Conservation (phyloP, 768 basidiomycete genomes). For the Lentinula aciculospora region DNA sequence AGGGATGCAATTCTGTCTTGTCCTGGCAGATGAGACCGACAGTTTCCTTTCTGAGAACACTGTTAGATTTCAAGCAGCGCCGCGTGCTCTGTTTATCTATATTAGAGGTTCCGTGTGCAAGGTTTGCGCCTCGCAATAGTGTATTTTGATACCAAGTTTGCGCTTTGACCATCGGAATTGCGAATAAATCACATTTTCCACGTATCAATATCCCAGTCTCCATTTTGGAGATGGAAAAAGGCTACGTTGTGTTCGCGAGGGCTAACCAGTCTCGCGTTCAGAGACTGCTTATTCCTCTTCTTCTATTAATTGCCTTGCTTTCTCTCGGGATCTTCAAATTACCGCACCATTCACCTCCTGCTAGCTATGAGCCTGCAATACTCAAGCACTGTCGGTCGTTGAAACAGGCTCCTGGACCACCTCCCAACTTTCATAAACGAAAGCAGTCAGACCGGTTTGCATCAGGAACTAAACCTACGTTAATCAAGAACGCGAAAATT, state of each 20-base stretch:
- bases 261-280: not conserved
- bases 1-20: too few relatives aligned
- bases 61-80: too few relatives aligned
- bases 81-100: too few relatives aligned
- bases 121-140: too few relatives aligned
- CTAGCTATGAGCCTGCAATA: conserved; percentile 54
- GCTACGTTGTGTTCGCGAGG: not conserved
- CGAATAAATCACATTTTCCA: too few relatives aligned
- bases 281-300: not conserved
- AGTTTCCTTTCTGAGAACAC: too few relatives aligned
- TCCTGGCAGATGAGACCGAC: too few relatives aligned
- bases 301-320: not conserved
- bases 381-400: conserved; percentile 48
- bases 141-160: too few relatives aligned
- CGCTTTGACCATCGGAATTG: too few relatives aligned
- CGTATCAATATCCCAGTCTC: too few relatives aligned
- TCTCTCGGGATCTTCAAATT: not conserved
- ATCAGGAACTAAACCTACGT: conserved; percentile 34
- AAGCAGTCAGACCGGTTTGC: conserved; percentile 37
- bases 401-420: conserved; percentile 38
- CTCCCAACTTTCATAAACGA: conserved; percentile 14
- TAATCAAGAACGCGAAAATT: conserved; percentile 52
- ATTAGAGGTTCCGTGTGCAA: too few relatives aligned
- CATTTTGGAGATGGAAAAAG: not conserved
- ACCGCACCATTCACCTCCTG: conserved; percentile 28